Evolutionary conservation across 768 basidiomycete genomes (phyloP).

Genomic region (Amanita pseudoporphyria): DNA sequence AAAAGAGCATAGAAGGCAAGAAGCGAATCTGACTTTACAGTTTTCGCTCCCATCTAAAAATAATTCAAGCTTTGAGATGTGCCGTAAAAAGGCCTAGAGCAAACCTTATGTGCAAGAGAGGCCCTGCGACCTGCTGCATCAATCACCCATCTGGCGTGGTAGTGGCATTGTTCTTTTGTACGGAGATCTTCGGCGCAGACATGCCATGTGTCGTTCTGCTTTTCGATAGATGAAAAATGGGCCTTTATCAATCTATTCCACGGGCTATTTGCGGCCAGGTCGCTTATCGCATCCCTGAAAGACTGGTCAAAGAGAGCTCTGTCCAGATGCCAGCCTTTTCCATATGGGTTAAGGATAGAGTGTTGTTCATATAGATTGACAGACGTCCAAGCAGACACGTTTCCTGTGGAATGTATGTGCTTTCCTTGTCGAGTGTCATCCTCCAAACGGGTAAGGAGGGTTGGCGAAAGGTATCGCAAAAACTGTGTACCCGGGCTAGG

Average conservation of each 20-base stretch:
- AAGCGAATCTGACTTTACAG: conserved; percentile 16
- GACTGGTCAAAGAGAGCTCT: conserved; percentile 23
- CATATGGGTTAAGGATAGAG: conserved; percentile 24
- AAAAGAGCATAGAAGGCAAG: conserved; percentile 24
- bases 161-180: conserved; percentile 3
- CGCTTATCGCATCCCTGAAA: conserved; percentile 15
- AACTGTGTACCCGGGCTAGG: conserved; percentile 19
- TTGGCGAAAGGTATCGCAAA: conserved; percentile 12
- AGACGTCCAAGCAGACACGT: conserved; percentile 23
- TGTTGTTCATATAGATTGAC: conserved; percentile 19
- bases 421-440: conserved; percentile 11
- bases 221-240: conserved; percentile 7
- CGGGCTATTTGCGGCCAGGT: conserved; percentile 5
- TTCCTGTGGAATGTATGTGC: conserved; percentile 21
- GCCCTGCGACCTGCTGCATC: conserved; percentile 29
- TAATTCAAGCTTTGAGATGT: conserved; percentile 1
- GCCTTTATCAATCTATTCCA: conserved; percentile 7
- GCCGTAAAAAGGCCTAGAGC: not conserved
- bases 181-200: not conserved
- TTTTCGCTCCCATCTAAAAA: conserved; percentile 18
- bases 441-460: conserved; percentile 11
- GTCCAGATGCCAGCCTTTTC: conserved; percentile 24
- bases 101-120: conserved; percentile 18
- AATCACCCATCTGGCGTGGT: conserved; percentile 20
- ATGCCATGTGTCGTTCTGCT: conserved; percentile 4